Evolutionary conservation across 257 asterid genomes (phyloP).

Genomic region (Solanum boliviense): DNA sequence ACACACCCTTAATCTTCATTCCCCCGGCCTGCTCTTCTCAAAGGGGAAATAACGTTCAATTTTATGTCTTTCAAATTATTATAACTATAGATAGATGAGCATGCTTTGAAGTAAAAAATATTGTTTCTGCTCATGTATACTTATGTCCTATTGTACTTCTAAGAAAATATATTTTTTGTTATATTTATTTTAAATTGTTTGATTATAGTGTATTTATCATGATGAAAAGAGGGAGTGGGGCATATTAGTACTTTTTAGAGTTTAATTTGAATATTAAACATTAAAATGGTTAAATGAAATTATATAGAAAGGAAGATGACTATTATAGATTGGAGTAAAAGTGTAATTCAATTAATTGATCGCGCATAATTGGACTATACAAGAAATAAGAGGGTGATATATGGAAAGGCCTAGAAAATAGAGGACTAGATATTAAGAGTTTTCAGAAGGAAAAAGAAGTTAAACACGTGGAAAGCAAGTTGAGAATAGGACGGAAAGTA

Average conservation of each 20-base stretch:
- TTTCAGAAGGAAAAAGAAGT: background rate
- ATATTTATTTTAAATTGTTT: too few species aligned
- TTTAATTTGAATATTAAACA: background rate
- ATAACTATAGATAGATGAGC: background rate
- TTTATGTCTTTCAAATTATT: background rate
- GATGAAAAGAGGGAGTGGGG: background rate
- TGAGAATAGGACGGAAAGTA: background rate
- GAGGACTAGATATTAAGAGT: background rate
- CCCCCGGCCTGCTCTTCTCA: background rate
- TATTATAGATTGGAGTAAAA: background rate
- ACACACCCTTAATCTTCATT: too few species aligned
- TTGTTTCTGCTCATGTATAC: background rate
- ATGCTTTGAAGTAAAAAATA: background rate
- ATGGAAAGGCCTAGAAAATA: background rate
- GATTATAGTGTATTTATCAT: too few species aligned
- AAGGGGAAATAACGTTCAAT: background rate
- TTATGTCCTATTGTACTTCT: too few species aligned
- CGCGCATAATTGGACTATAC: background rate
- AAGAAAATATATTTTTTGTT: too few species aligned
- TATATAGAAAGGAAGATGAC: background rate
- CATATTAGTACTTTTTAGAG: background rate
- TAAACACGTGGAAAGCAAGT: background rate
- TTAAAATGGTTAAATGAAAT: background rate
- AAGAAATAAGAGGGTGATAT: background rate
- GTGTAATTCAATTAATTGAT: background rate